Evolutionary conservation across 305 asterid genomes (phyloP).

Genomic region (Ajuga reptans): DNA sequence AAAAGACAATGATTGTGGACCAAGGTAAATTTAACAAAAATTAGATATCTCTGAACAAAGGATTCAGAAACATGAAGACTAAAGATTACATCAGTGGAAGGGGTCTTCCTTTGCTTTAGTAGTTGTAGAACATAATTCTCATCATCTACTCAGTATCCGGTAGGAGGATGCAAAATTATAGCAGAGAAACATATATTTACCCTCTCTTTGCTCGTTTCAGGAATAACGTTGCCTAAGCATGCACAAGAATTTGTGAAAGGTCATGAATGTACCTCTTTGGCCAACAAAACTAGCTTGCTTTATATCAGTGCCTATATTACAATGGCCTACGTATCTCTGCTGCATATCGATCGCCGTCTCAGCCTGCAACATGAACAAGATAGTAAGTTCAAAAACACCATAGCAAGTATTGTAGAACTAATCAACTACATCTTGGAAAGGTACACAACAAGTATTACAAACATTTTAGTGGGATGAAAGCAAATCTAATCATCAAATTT

Average conservation of each 20-base stretch:
- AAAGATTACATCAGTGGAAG: neutral
- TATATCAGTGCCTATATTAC: constrained; percentile 88
- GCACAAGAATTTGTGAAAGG: constrained; percentile 4
- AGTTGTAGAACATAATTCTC: neutral
- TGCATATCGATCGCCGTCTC: constrained; percentile 85
- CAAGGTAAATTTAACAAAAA: neutral
- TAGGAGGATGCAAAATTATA: neutral
- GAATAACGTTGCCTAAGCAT: constrained; percentile 4
- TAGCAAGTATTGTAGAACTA: constrained; percentile 3
- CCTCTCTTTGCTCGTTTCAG: constrained; percentile 2
- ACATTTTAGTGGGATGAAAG: neutral
- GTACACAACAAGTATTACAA: neutral
- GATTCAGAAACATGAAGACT: neutral
- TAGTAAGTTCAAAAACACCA: neutral
- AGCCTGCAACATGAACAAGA: constrained; percentile 48
- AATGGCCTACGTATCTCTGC: constrained; percentile 86
- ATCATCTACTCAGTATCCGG: neutral
- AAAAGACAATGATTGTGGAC: neutral
- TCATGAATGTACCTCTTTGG: constrained; percentile 55
- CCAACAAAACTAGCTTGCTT: constrained; percentile 98
- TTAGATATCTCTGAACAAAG: neutral
- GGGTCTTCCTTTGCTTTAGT: neutral
- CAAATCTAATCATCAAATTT: neutral
- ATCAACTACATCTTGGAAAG: neutral
- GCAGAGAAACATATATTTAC: neutral